Evolutionary conservation across 495 filamentous ascomycete species (phyloP), one percentile per base, ranked within the genome.

Genomic region (Xylaria nigripes): DNA sequence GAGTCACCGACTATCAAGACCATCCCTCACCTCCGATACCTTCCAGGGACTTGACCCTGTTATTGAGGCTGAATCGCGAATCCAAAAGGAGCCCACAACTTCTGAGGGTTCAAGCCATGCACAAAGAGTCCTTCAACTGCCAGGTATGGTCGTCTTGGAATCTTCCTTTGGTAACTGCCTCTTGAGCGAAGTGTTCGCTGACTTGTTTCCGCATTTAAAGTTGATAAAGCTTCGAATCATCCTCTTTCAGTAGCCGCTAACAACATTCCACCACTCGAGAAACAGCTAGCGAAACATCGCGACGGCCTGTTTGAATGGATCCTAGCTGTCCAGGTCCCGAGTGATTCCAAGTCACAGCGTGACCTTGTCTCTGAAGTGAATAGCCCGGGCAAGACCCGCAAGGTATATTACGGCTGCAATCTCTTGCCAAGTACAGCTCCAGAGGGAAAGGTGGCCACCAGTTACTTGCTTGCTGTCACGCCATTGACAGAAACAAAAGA

Each of bases 251-350:
- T 60, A 47, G 68, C 69, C 43, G 63, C 64, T 48, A 63, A 55
- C 45, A 58, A 64, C 24, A 58, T 72, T 44, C 61, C 68, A 22
- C 62, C 62, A 51, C 63, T 63, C 51, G 50, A 67, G 42, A 67
- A 73, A 58, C 68, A 77, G 53, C 44, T 76, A 48, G 59, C 65
- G 46, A 76, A 75, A 60, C 74, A 77, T 64, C 70, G 72, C 57
- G 68, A 72, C 69, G 74, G 77, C 70, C 70, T 73, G 64, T 80
- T 71, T 58, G 69, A 76, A 48, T 75, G 71, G 63, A 58, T 76
- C 47, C 55, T 76, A 41, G 65, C 72, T 45, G 56, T 74, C 32
- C 65, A 58, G 10, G 27, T 66, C 8, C 52, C 58, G 15, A 53
- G 9, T 44, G 41, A 45, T 22, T 4, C 47, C 1, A 34, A 29